These are phyloP conservation scores for Phytophthora lateralis DNA, from an alignment of 352 stramenopile genomes.

Conservation along the genomic window DNA sequence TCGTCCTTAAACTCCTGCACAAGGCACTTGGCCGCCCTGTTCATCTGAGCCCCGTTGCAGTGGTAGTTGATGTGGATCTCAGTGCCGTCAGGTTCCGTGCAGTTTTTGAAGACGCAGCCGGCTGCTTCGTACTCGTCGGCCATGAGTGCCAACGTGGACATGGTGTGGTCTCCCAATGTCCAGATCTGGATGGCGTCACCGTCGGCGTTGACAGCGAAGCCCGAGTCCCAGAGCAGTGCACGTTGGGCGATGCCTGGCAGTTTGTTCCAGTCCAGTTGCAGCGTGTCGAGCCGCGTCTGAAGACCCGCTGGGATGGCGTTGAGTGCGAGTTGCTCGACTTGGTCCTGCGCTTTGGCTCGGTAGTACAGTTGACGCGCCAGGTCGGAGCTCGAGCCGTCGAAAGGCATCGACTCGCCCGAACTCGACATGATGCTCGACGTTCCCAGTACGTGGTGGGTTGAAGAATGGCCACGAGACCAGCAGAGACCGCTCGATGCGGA, in stretches of 20 bases:
- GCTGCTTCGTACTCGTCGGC: slow-evolving; percentile 22
- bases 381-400: slow-evolving; percentile 43
- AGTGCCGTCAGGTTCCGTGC: slow-evolving; percentile 25
- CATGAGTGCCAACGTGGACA: slow-evolving; percentile 37
- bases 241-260: slow-evolving; percentile 34
- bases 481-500: background rate
- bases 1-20: slow-evolving; percentile 26
- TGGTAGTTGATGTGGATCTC: slow-evolving; percentile 13
- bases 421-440: slow-evolving; percentile 4
- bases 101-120: slow-evolving; percentile 27
- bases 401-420: slow-evolving; percentile 14
- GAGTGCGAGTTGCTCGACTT: slow-evolving; percentile 2
- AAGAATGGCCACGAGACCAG: slow-evolving; percentile 13
- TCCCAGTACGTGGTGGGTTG: background rate
- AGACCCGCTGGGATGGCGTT: slow-evolving; percentile 17
- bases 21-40: slow-evolving; percentile 35
- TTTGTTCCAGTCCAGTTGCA: slow-evolving; percentile 20
- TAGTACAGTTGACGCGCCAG: slow-evolving; percentile 35
- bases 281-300: slow-evolving; percentile 7
- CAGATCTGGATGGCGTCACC: slow-evolving; percentile 19
- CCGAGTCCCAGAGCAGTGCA: slow-evolving; percentile 45
- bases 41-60: slow-evolving; percentile 47
- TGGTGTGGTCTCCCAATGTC: slow-evolving; percentile 23
- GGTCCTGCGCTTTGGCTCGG: slow-evolving; percentile 21
- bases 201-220: slow-evolving; percentile 20